These are phyloP conservation scores for Lepidium africanum DNA, from an alignment of 345 rosid species.

Conservation along the genomic window DNA sequence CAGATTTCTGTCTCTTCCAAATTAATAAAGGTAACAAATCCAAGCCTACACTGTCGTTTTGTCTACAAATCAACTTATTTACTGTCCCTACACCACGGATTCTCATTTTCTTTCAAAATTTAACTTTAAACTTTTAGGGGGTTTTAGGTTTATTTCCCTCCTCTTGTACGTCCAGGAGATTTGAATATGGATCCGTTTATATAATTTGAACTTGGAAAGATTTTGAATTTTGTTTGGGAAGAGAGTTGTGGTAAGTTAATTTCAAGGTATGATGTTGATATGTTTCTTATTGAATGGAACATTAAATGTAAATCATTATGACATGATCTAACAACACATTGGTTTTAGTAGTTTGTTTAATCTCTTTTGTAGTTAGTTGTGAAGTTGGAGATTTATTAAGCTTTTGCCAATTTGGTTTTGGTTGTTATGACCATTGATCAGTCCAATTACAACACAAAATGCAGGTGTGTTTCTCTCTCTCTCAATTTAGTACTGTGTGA, in stretches of 20 bases:
- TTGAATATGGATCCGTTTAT: slow-evolving; percentile 12
- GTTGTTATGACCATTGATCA: slow-evolving; percentile 35
- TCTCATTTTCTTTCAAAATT: slow-evolving; percentile 1
- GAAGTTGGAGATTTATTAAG: slow-evolving; percentile 7
- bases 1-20: slow-evolving; percentile 4
- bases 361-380: slow-evolving; percentile 18
- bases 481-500: not conserved
- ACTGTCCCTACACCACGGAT: slow-evolving; percentile 10
- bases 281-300: slow-evolving; percentile 17
- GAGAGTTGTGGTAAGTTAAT: slow-evolving; percentile 8
- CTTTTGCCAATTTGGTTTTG: slow-evolving; percentile 7
- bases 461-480: slow-evolving; percentile 27
- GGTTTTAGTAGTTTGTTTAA: not conserved
- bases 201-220: not conserved
- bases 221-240: not conserved
- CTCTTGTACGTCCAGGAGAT: not conserved
- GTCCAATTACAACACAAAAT: slow-evolving; percentile 23
- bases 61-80: not conserved
- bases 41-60: slow-evolving; percentile 19
- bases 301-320: slow-evolving; percentile 23
- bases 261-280: slow-evolving; percentile 24
- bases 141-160: slow-evolving; percentile 5
- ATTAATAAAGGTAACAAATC: slow-evolving; percentile 11
- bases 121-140: not conserved
- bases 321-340: slow-evolving; percentile 19